Percentiles rank a stretch among this genome's conserved stretches.
Conservation (phyloP, 2,329 filamentous ascomycete species). For the Immersiporthe knoxdaviesiana region DNA sequence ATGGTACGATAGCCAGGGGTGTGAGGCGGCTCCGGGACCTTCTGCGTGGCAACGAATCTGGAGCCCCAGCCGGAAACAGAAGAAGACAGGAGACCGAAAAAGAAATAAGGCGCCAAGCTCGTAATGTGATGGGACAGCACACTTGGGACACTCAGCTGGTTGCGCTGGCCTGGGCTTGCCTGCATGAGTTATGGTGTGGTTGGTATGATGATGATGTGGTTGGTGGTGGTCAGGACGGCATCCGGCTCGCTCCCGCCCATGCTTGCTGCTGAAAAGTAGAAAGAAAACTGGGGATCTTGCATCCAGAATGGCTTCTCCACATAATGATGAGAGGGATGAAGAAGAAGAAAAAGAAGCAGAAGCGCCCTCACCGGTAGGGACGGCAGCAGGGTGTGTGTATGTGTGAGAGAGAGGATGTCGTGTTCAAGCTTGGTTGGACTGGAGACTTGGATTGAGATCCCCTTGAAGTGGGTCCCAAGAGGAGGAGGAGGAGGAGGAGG, state of each 20-base stretch:
- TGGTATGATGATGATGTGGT: neutral
- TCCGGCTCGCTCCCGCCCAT: neutral
- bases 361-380: slow-evolving; percentile 9
- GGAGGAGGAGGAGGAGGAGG: too few species aligned
- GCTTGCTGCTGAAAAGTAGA: neutral
- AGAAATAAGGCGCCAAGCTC: neutral
- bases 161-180: neutral
- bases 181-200: neutral
- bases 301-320: slow-evolving; percentile 1
- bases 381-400: neutral
- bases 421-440: slow-evolving; percentile 22
- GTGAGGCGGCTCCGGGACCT: neutral
- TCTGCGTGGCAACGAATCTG: neutral
- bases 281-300: neutral
- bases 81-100: neutral
- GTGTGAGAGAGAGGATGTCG: slow-evolving; percentile 9
- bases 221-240: neutral
- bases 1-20: neutral
- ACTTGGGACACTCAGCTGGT: neutral
- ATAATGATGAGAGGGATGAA: neutral
- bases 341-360: neutral
- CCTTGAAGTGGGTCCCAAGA: slow-evolving; percentile 10
- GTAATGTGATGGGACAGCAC: neutral
- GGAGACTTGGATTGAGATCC: neutral
- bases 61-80: neutral